Evolutionary conservation across 208 protist genomes (phyloP).

Genomic region (Trypanosoma conorhini): DNA sequence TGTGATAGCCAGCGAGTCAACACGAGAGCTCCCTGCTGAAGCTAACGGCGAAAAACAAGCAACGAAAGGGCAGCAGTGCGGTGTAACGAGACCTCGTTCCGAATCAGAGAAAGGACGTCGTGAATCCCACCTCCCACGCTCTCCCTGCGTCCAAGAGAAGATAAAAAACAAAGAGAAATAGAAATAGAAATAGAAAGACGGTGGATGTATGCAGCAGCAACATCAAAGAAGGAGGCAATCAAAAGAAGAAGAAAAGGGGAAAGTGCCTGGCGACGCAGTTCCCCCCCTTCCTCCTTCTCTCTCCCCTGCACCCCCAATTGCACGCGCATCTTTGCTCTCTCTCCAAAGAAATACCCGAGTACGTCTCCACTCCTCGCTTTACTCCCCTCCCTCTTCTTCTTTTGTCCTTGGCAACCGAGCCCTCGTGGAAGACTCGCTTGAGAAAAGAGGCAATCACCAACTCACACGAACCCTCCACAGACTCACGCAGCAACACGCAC

Average conservation of each 20-base stretch:
- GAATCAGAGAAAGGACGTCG: background rate
- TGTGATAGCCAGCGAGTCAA: background rate
- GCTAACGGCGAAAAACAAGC: background rate
- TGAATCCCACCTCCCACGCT: background rate
- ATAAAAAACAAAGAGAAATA: background rate
- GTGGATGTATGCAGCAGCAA: background rate
- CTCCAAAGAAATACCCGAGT: background rate
- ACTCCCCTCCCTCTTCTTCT: background rate
- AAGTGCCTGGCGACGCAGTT: background rate
- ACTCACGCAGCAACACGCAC: background rate
- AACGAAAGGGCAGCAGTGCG: background rate
- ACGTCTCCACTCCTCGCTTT: background rate
- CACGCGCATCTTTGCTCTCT: background rate
- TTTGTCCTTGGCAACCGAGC: background rate
- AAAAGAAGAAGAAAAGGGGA: constrained; percentile 1
- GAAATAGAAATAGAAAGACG: no score
- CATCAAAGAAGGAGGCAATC: constrained; percentile 10
- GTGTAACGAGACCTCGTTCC: background rate
- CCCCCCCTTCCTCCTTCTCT: background rate
- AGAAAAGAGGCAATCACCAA: background rate
- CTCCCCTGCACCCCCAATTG: no score
- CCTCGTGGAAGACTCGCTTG: background rate
- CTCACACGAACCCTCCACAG: background rate
- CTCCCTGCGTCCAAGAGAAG: background rate
- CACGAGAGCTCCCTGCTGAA: background rate